Evolutionary conservation across 768 basidiomycete species (phyloP).

Genomic region (Phylloporus sp.): DNA sequence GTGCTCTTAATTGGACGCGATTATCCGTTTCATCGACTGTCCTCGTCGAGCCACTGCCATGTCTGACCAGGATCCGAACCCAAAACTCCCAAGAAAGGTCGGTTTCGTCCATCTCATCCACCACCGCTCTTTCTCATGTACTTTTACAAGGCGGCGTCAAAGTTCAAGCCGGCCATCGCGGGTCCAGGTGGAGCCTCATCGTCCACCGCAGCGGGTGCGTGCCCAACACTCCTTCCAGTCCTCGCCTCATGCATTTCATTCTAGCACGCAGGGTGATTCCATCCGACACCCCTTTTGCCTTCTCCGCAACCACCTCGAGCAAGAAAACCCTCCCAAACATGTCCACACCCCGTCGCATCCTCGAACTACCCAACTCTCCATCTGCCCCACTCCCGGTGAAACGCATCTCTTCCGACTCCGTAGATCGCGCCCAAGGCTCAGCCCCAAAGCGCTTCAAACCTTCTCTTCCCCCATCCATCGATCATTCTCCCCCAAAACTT

Average conservation of each 20-base stretch:
- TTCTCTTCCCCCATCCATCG: slow-evolving; percentile 18
- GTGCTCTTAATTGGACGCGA: slow-evolving; percentile 18
- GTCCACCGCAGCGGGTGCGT: slow-evolving; percentile 11
- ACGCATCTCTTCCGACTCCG: slow-evolving; percentile 26
- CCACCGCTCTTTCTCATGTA: not conserved
- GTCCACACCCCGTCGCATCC: slow-evolving; percentile 11
- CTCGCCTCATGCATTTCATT: slow-evolving; percentile 6
- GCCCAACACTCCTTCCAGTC: not conserved
- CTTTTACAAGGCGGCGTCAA: slow-evolving; percentile 25
- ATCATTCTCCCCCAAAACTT: slow-evolving; percentile 16
- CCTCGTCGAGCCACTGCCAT: slow-evolving; percentile 1
- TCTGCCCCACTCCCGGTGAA: slow-evolving; percentile 23
- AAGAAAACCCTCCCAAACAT: slow-evolving; percentile 17
- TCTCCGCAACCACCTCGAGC: slow-evolving; percentile 37
- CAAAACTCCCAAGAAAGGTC: slow-evolving; percentile 11
- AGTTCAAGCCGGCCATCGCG: slow-evolving; percentile 44
- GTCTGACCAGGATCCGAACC: not conserved
- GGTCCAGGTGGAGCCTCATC: not conserved
- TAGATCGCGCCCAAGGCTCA: slow-evolving; percentile 3
- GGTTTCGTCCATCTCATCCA: no score
- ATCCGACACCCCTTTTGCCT: slow-evolving; percentile 36
- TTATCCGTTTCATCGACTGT: slow-evolving; percentile 8
- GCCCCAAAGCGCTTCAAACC: slow-evolving; percentile 34
- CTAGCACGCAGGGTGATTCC: slow-evolving; percentile 25
- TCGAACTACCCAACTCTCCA: slow-evolving; percentile 17